Evolutionary conservation across 2,329 filamentous ascomycete species (phyloP), one percentile per base, ranked within the genome.

Genomic region (Periconia sp.): DNA sequence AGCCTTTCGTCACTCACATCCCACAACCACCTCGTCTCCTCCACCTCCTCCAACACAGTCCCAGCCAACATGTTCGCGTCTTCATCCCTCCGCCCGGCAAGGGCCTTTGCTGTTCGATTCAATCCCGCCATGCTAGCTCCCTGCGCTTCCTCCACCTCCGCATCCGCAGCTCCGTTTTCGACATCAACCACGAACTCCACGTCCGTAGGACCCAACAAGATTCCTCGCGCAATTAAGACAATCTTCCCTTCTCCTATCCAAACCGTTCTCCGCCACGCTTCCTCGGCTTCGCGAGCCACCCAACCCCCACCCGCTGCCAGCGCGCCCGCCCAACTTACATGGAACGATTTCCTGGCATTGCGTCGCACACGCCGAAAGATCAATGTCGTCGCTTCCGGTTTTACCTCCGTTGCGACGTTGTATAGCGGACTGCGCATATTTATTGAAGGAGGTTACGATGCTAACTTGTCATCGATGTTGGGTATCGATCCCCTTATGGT

Each of bases 341-440:
- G 93, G 93, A 88, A 97, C 78, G 86, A 85, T 49, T 97, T 96
- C 81, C 96, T 97, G 81, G 85, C 86, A 71, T 87, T 97, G 55
- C 91, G 93, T 68, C 89, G 91, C 65, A 89, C 87, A 55, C 90
- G 93, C 52, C 88, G 93, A 56, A 85, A 90, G 65, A 89, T 92
- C 79, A 91, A 93, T 71, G 83, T 96, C 37, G 83, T 82, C 47
- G 92, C 91, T 60, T 93, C 90, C 45, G 80, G 91, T 49, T 72
- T 85, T 33, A 85, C 84, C 33, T 87, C 87, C 41, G 60, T 87
- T 6, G 77, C 80, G 13, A 85, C 84, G 54, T 88, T 90, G 1
- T 79, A 81, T 2, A 78, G 76, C 1, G 87, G 88, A 15, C 84
- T 85, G 1, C 75, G 85, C n/a, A 61, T 90, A 33, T 82, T 96